A percentile compares a stretch with the other conserved stretches of the same genome.
These are phyloP conservation scores for Vitis labrusca DNA, from an alignment of 164 flowering plant species.

Conservation along the genomic window DNA sequence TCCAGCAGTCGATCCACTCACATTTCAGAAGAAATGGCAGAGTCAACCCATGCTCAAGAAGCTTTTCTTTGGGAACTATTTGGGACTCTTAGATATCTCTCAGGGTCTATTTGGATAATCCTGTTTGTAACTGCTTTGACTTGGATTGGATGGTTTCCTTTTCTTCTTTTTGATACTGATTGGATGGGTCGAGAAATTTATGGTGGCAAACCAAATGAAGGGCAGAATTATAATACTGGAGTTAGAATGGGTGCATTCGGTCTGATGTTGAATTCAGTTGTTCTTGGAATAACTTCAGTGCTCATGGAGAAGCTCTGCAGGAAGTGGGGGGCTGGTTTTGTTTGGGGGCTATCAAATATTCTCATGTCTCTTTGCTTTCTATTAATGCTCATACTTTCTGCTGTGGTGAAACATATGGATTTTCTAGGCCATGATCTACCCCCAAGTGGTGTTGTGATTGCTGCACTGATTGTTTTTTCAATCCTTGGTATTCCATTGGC, in stretches of 20 bases:
- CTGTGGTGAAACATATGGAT: constrained; percentile 39
- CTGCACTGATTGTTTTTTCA: constrained; percentile 62
- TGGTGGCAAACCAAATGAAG: constrained; percentile 80
- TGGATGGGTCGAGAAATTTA: constrained; percentile 99
- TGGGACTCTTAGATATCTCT: constrained; percentile 68
- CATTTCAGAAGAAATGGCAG: constrained; percentile 31
- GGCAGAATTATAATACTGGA: constrained; percentile 60
- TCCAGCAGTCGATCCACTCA: constrained; percentile 18
- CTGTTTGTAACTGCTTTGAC: constrained; percentile 73
- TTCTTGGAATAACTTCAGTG: constrained; percentile 83
- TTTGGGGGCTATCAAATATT: constrained; percentile 89
- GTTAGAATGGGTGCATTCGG: constrained; percentile 94
- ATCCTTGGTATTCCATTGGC: constrained; percentile 92
- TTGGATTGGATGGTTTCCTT: constrained; percentile 98
- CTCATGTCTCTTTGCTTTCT: constrained; percentile 79
- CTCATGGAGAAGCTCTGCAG: constrained; percentile 86
- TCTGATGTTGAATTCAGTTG: constrained; percentile 81
- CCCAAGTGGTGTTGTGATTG: constrained; percentile 65
- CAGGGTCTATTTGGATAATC: constrained; percentile 68
- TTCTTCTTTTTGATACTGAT: constrained; percentile 94
- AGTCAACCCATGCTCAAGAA: constrained; percentile 50
- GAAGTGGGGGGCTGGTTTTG: constrained; percentile 87
- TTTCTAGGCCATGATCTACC: constrained; percentile 41
- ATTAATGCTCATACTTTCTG: constrained; percentile 66
- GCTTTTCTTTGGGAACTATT: constrained; percentile 89